A percentile compares a stretch with the other conserved stretches of the same genome.
These are phyloP conservation scores for Debaryomyces coudertii DNA, from an alignment of 1,139 yeast species.

Conservation along the genomic window DNA sequence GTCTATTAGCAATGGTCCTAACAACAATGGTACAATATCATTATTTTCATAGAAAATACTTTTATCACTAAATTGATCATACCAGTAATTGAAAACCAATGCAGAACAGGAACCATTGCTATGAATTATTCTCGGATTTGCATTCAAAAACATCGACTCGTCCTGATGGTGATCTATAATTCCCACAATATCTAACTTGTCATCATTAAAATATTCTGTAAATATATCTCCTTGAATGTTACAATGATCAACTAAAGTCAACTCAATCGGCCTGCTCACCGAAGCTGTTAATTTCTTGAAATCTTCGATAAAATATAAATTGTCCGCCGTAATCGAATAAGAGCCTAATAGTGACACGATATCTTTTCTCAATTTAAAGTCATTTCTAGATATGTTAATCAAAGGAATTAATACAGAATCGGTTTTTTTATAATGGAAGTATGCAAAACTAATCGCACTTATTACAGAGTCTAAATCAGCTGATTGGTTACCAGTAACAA, in stretches of 20 bases:
- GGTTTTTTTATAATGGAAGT: constrained; percentile 41
- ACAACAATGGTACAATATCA: constrained; percentile 52
- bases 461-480: constrained; percentile 86
- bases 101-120: constrained; percentile 80
- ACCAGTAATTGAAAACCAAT: constrained; percentile 69
- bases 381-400: constrained; percentile 69
- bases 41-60: constrained; percentile 20
- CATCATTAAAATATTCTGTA: constrained; percentile 26
- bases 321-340: constrained; percentile 51
- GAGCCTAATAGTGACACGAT: constrained; percentile 55
- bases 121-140: constrained; percentile 61
- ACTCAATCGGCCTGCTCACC: constrained; percentile 27
- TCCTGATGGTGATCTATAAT: constrained; percentile 90
- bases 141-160: constrained; percentile 51
- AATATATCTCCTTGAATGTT: constrained; percentile 55
- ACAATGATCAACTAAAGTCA: constrained; percentile 84
- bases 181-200: constrained; percentile 47
- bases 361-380: constrained; percentile 72
- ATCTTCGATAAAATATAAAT: constrained; percentile 71
- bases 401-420: constrained; percentile 56
- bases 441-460: constrained; percentile 72
- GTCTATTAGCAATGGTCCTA: constrained; percentile 75
- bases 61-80: constrained; percentile 25
- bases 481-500: constrained; percentile 86
- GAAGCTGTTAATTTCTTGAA: constrained; percentile 27